Base-by-base conservation (phyloP, 2,329 filamentous ascomycete genomes). In the Fusarium pseudograminearum region DNA sequence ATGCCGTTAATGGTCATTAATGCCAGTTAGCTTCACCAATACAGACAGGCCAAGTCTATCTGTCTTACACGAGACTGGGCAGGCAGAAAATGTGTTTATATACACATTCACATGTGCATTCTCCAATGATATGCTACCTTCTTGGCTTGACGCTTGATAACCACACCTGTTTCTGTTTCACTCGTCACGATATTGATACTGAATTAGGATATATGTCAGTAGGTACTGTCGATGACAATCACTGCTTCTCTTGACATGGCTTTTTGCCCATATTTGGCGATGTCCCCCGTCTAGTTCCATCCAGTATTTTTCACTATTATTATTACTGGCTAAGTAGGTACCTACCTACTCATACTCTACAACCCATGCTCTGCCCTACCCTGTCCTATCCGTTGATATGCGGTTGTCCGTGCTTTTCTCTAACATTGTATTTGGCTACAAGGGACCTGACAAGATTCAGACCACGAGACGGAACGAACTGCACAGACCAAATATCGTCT, bases 351-450 rank as follows among this genome's bases (percentile, higher is more conserved):
- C 36, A 20, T 42, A 48, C 51, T 60, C 40, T 67, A 45, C 20
- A 50, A 70, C 61, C 67, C 67, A 53, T 69, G 67, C 47, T 51
- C 22, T 26, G 20, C 16, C 31, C 46, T 44, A 24, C 24, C 14
- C 41, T 18, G 41, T 40, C n/a, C 36, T 40, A 40, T 40, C 42
- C 65, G 36, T 56, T 40, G 45, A 58, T 48, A 48, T 66, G 66
- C 66, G 41, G 51, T 54, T 62, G 65, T 69, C 67, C 45, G 66
- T 69, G 67, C 66, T 69, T 53, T 42, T 38, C 36, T 67, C 55
- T 38, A 54, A 56, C 61, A 56, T 62, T 59, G 57, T 24, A 48
- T 33, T 58, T 55, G 36, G 34, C 36, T 60, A 28, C 65, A 68
- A 68, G 59, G 64, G 59, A 69, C 46, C 55, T 62, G 53, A 51